These are phyloP conservation scores for Calycina herbarum DNA, from an alignment of 2,329 filamentous ascomycete genomes.

Conservation along the genomic window DNA sequence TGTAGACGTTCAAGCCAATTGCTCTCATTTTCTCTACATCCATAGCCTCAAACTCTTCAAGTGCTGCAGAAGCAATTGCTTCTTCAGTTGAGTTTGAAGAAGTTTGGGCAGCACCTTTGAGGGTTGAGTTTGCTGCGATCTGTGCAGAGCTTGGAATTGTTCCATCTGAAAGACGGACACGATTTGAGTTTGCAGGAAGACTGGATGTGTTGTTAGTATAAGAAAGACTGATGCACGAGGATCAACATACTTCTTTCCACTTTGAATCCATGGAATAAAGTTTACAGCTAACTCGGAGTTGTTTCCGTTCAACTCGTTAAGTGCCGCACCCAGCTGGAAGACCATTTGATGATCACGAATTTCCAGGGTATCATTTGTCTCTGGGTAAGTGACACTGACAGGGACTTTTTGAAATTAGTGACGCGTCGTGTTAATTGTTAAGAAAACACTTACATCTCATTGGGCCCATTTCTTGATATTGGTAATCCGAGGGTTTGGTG, in stretches of 20 bases:
- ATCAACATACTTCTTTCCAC: slow-evolving; percentile 45
- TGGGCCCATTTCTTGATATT: slow-evolving; percentile 56
- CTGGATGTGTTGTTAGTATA: slow-evolving; percentile 1
- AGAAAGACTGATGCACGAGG: no score
- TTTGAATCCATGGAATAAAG: slow-evolving; percentile 60
- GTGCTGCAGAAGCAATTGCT: slow-evolving; percentile 14
- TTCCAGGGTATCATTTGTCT: slow-evolving; percentile 40
- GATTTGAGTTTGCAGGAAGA: slow-evolving; percentile 18
- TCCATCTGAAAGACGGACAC: slow-evolving; percentile 24
- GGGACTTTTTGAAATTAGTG: slow-evolving; percentile 58
- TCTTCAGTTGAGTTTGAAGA: slow-evolving; percentile 27
- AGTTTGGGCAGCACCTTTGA: slow-evolving; percentile 15
- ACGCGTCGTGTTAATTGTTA: not conserved
- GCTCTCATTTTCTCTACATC: slow-evolving; percentile 46
- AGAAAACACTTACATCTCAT: slow-evolving; percentile 4
- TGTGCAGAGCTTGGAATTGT: slow-evolving; percentile 23
- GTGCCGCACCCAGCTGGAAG: slow-evolving; percentile 59
- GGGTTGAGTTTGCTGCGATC: slow-evolving; percentile 22
- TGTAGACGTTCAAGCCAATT: slow-evolving; percentile 43
- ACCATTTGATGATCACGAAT: slow-evolving; percentile 65
- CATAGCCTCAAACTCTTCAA: slow-evolving; percentile 19
- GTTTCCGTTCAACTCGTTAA: slow-evolving; percentile 58
- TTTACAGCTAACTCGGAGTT: slow-evolving; percentile 23
- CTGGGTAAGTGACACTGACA: slow-evolving; percentile 40
- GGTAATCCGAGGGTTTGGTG: slow-evolving; percentile 57